Conservation (phyloP, 2,329 filamentous ascomycete genomes). For the Uncinocarpus reesii region DNA sequence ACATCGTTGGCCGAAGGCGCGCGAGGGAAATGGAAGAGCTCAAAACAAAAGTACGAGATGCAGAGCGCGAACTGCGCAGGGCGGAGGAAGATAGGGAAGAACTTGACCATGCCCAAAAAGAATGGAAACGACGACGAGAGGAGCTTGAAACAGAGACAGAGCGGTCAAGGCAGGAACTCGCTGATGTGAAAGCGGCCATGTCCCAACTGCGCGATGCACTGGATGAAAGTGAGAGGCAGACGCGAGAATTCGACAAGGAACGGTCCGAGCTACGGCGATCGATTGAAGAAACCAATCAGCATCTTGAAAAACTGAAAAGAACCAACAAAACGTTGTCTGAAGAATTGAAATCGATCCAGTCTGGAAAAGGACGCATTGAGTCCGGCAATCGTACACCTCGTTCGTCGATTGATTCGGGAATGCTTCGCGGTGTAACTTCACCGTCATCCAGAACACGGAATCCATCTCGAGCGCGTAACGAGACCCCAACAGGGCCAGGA, state of each 20-base stretch:
- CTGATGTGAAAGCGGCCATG: constrained; percentile 67
- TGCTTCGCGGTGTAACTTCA: constrained; percentile 25
- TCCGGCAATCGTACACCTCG: constrained; percentile 45
- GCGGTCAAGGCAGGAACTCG: constrained; percentile 60
- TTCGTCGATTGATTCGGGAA: constrained; percentile 49
- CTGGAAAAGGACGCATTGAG: constrained; percentile 27
- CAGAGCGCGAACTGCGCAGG: constrained; percentile 64
- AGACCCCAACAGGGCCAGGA: constrained; percentile 29
- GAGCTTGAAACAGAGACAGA: constrained; percentile 64
- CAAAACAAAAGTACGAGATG: constrained; percentile 64
- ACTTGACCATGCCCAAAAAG: constrained; percentile 60
- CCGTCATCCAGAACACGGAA: constrained; percentile 19
- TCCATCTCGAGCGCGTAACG: constrained; percentile 26
- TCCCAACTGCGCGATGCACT: constrained; percentile 66
- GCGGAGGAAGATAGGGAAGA: constrained; percentile 68
- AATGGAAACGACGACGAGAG: constrained; percentile 62
- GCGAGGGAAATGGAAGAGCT: constrained; percentile 80
- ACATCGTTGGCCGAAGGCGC: constrained; percentile 61
- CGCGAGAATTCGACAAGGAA: constrained; percentile 73
- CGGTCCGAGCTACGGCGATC: constrained; percentile 62
- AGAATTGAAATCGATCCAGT: constrained; percentile 40
- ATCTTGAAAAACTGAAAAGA: constrained; percentile 70
- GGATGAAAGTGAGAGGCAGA: constrained; percentile 77
- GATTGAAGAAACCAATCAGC: constrained; percentile 65
- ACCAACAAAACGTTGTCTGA: constrained; percentile 52